A percentile compares a stretch with the other conserved stretches of the same genome.
These are phyloP conservation scores for Cercospora nicotianae DNA, from an alignment of 2,329 filamentous ascomycete genomes.

Conservation along the genomic window DNA sequence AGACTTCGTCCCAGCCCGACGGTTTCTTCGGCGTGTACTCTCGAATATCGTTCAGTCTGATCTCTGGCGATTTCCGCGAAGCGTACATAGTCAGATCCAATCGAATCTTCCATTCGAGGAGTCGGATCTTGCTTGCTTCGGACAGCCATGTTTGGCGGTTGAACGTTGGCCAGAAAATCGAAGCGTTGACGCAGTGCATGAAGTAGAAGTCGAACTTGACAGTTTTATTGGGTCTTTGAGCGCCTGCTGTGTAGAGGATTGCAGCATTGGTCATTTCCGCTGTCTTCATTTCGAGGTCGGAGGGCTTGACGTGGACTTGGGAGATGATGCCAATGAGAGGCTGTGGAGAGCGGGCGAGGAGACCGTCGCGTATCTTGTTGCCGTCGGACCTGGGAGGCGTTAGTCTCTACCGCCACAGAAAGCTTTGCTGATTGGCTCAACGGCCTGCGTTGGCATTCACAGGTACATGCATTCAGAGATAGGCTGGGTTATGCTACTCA, in stretches of 20 bases:
- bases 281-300: slow-evolving; percentile 58
- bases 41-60: slow-evolving; percentile 60
- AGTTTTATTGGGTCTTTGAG: slow-evolving; percentile 63
- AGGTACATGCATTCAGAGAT: too few relatives aligned
- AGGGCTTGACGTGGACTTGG: slow-evolving; percentile 52
- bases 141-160: slow-evolving; percentile 63
- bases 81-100: slow-evolving; percentile 73
- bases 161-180: slow-evolving; percentile 71
- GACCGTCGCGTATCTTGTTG: slow-evolving; percentile 68
- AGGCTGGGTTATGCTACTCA: background rate
- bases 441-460: too few relatives aligned
- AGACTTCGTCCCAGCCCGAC: slow-evolving; percentile 46
- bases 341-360: slow-evolving; percentile 62
- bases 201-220: slow-evolving; percentile 80
- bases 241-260: slow-evolving; percentile 60
- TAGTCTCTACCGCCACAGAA: background rate
- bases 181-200: slow-evolving; percentile 69
- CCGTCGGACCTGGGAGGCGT: slow-evolving; percentile 43
- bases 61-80: slow-evolving; percentile 62
- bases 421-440: too few relatives aligned
- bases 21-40: slow-evolving; percentile 57
- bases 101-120: slow-evolving; percentile 81
- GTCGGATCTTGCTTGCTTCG: slow-evolving; percentile 60
- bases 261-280: slow-evolving; percentile 70
- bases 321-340: slow-evolving; percentile 64